Evolutionary conservation across 2,329 filamentous ascomycete genomes (phyloP), one percentile per base, ranked within the genome.

Genomic region (Calonectria hawksworthii): DNA sequence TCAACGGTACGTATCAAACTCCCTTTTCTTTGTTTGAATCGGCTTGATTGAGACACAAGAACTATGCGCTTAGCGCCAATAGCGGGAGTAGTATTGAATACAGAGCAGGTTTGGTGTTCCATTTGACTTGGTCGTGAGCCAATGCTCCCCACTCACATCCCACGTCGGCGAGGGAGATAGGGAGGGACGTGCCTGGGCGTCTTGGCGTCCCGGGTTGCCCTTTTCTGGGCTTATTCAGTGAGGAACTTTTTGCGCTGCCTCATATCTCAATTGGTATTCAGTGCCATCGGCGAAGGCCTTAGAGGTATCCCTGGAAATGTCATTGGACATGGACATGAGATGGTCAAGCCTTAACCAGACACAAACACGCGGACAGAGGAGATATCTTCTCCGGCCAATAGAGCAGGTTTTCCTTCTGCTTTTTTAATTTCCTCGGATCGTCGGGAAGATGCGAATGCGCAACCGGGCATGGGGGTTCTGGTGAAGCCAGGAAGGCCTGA

Each of bases 81-180:
- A 61, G 56, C 32, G 56, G 56, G n/a, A 38, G 56, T 26, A 38
- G n/a, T 61, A 38, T 61, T 61, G 56, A 61, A 36, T 10, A 61
- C 41, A 26, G 56, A 61, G 36, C 56, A 38, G 34, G n/a, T 36
- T 36, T 61, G 56, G 16, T 38, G 32, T 61, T 61, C 34, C 56
- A 38, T 36, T 61, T 16, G 41, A n/a, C 18, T 44, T 44, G 41
- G 18, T 44, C n/a, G 56, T 34, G 56, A 61, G 34, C 72, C 59
- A 59, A 54, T 7, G 54, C 71, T 61, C 68, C 77, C 78, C 78
- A 80, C 78, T 68, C 41, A 66, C 71, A 79, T 79, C 78, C 70
- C 38, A 66, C 70, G 77, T 79, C 75, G 75, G 74, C 78, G 74
- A 73, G 59, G 50, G 47, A 65, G 52, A 61, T 73, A 73, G 70